Evolutionary conservation across 495 filamentous ascomycete genomes (phyloP).

Genomic region (Filosporella fistucella): DNA sequence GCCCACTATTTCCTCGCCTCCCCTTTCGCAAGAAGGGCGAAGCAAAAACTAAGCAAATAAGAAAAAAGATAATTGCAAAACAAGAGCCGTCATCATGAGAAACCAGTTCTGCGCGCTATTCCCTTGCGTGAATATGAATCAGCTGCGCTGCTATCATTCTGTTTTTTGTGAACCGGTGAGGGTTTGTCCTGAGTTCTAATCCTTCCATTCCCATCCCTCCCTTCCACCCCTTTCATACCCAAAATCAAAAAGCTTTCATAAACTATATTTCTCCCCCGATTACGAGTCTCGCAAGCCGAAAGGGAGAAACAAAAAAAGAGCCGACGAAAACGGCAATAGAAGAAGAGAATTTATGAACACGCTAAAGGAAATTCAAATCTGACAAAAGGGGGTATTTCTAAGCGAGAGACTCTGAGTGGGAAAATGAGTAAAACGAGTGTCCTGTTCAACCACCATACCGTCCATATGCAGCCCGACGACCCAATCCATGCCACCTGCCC

Average conservation of each 20-base stretch:
- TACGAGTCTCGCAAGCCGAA: too few relatives aligned
- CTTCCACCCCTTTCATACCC: neutral
- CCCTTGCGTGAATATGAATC: too few relatives aligned
- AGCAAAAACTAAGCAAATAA: too few relatives aligned
- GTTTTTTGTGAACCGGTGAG: slow-evolving; percentile 3
- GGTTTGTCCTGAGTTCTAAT: neutral
- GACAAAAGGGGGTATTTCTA: slow-evolving; percentile 22
- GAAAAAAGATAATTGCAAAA: too few relatives aligned
- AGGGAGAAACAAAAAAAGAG: neutral
- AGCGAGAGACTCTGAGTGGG: slow-evolving; percentile 16
- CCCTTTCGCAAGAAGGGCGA: too few relatives aligned
- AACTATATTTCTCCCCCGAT: neutral
- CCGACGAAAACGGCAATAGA: neutral
- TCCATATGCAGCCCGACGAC: slow-evolving; percentile 18
- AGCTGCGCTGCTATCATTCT: neutral
- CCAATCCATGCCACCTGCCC: slow-evolving; percentile 3
- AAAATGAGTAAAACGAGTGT: slow-evolving; percentile 19
- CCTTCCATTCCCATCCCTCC: slow-evolving; percentile 6
- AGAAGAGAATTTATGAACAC: slow-evolving; percentile 20
- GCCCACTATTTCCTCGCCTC: neutral
- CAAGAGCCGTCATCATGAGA: too few relatives aligned
- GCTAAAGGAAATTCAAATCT: slow-evolving; percentile 6
- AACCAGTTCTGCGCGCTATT: too few relatives aligned
- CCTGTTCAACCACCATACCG: slow-evolving; percentile 17
- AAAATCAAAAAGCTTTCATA: neutral